phyloP scores from a whole-genome alignment of 192 early-diverging fungal species.

The Dissophora globulifera region DNA sequence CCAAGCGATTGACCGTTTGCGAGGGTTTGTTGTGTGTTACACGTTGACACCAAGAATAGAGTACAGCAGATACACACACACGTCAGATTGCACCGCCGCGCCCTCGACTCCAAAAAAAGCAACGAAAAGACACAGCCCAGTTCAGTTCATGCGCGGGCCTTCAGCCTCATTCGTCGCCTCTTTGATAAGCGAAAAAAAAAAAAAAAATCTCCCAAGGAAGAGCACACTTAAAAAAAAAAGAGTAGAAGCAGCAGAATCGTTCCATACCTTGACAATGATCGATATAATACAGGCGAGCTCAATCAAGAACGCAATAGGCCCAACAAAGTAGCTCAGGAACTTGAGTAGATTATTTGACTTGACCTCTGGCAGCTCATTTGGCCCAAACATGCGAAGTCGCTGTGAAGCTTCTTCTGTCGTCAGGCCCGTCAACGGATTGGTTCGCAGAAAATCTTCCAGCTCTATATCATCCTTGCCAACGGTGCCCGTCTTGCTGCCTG shows the following conservation, averaged over 20 bases:
- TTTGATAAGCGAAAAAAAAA: too few species aligned
- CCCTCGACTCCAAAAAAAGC: neutral
- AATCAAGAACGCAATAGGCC: constrained; percentile 75
- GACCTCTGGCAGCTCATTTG: constrained; percentile 81
- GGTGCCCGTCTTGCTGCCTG: too few species aligned
- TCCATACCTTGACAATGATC: constrained; percentile 32
- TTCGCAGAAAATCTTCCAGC: constrained; percentile 63
- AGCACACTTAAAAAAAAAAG: constrained; percentile 15
- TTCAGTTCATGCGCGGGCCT: too few species aligned
- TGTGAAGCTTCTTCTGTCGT: constrained; percentile 61
- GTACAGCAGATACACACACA: too few species aligned
- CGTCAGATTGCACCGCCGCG: constrained; percentile 23
- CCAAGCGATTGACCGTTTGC: too few species aligned
- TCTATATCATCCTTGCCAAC: constrained; percentile 38
- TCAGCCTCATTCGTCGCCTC: neutral
- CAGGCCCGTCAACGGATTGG: constrained; percentile 71
- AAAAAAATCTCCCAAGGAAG: neutral
- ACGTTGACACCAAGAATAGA: too few species aligned
- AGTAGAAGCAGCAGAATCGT: neutral
- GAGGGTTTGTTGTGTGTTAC: too few species aligned
- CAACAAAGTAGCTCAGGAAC: constrained; percentile 64
- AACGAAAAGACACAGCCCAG: neutral
- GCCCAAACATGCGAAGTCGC: constrained; percentile 74
- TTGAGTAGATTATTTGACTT: constrained; percentile 55
- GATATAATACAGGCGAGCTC: constrained; percentile 59